Evolutionary conservation across 257 asterid genomes (phyloP).

Genomic region (Thymus quinquecostatus): DNA sequence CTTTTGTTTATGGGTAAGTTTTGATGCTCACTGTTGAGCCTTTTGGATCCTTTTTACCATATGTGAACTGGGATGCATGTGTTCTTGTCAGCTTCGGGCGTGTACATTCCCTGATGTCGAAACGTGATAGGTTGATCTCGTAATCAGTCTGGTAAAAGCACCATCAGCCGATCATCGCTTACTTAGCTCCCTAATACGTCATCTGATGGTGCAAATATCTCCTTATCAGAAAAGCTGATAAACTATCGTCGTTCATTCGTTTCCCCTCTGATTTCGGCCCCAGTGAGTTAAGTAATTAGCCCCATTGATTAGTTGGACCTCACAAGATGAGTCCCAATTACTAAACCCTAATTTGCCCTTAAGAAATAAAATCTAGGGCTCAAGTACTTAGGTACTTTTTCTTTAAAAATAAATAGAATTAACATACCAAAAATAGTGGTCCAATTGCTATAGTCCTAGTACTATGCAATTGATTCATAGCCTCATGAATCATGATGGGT

Average conservation of each 20-base stretch:
- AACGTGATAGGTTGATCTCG: not conserved
- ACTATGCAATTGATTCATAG: constrained; percentile 36
- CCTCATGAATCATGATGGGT: constrained; percentile 19
- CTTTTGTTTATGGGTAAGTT: constrained; percentile 7
- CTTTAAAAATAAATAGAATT: not conserved
- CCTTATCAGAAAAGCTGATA: not conserved
- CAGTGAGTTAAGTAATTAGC: not conserved
- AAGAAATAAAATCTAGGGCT: constrained; percentile 17
- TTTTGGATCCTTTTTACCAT: not conserved
- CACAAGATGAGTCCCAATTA: not conserved
- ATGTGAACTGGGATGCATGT: constrained; percentile 8
- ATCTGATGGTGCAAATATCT: not conserved
- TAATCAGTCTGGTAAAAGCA: not conserved
- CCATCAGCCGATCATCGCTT: not conserved
- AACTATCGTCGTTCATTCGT: not conserved
- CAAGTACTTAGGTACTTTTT: constrained; percentile 11
- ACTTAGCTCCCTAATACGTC: not conserved
- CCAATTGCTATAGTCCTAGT: constrained; percentile 34
- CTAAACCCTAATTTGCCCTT: constrained; percentile 21
- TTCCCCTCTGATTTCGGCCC: not conserved
- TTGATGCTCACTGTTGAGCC: not conserved
- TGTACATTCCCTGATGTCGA: not conserved
- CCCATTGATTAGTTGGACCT: not conserved
- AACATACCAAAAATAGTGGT: constrained; percentile 42
- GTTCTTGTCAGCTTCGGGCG: not conserved